phyloP scores from a whole-genome alignment of 345 rosid species.

The Aquilaria yunnanensis region DNA sequence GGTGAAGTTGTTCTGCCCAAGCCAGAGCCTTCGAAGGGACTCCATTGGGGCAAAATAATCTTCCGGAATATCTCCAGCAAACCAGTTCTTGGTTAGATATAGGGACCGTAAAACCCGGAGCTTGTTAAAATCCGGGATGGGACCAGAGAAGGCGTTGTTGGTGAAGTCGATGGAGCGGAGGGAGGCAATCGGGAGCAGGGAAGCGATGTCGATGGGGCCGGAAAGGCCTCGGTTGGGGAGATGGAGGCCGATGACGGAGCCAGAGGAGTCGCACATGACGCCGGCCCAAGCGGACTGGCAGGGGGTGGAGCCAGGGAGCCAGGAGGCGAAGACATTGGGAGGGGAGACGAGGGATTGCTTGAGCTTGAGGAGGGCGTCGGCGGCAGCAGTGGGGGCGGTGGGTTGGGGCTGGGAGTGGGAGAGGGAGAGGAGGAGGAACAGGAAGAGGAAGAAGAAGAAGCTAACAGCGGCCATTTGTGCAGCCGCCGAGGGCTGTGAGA shows the following conservation, averaged over 20 bases:
- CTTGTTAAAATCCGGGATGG: slow-evolving; percentile 48
- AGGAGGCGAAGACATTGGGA: slow-evolving; percentile 38
- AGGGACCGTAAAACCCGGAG: slow-evolving; percentile 40
- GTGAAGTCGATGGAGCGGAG: slow-evolving; percentile 47
- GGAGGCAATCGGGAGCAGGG: slow-evolving; percentile 28
- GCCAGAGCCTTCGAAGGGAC: slow-evolving; percentile 45
- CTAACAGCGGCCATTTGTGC: slow-evolving; percentile 46
- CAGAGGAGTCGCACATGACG: slow-evolving; percentile 37
- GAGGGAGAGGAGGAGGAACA: background rate
- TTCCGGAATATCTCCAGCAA: slow-evolving; percentile 44
- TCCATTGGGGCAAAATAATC: slow-evolving; percentile 49
- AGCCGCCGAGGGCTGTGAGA: slow-evolving; percentile 37
- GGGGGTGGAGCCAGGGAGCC: slow-evolving; percentile 47
- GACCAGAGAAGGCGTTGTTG: slow-evolving; percentile 54
- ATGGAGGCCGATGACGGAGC: slow-evolving; percentile 44
- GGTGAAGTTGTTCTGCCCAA: slow-evolving; percentile 39
- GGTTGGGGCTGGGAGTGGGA: slow-evolving; percentile 11
- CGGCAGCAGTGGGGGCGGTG: slow-evolving; percentile 7
- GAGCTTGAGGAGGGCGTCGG: slow-evolving; percentile 34
- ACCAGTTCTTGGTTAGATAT: slow-evolving; percentile 40
- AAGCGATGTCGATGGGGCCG: slow-evolving; percentile 44
- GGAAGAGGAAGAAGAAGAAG: slow-evolving; percentile 15
- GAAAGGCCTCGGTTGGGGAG: slow-evolving; percentile 46
- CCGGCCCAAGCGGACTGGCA: slow-evolving; percentile 56
- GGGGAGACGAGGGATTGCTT: slow-evolving; percentile 27